These are phyloP conservation scores for Neurospora sp. DNA, from an alignment of 495 filamentous ascomycete species.

Conservation along the genomic window DNA sequence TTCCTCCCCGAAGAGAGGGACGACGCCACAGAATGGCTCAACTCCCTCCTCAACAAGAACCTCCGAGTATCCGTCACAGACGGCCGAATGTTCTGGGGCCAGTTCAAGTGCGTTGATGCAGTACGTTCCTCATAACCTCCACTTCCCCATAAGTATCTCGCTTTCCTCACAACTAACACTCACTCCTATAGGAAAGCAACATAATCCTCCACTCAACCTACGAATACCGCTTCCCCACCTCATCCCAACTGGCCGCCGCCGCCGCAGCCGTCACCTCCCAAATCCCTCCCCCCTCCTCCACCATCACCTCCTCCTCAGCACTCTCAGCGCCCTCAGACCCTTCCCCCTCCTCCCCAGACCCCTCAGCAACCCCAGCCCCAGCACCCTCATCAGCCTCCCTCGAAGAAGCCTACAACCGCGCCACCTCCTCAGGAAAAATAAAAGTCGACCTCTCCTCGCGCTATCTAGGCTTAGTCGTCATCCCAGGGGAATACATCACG, in stretches of 20 bases:
- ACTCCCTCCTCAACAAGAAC: constrained; percentile 51
- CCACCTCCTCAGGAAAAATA: constrained; percentile 19
- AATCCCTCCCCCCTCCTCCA: constrained; percentile 35
- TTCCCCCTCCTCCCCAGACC: neutral
- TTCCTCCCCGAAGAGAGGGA: constrained; percentile 14
- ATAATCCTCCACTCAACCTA: constrained; percentile 74
- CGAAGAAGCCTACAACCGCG: constrained; percentile 16
- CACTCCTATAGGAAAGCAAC: constrained; percentile 43
- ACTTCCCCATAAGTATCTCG: neutral
- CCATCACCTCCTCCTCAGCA: neutral
- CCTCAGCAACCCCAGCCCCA: neutral
- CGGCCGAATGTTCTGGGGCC: constrained; percentile 76
- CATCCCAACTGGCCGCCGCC: neutral
- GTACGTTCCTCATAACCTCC: constrained; percentile 30
- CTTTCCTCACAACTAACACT: neutral
- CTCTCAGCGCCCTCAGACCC: neutral
- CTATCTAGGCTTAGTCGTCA: constrained; percentile 80
- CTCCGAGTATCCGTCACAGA: constrained; percentile 78
- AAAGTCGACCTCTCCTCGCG: constrained; percentile 69
- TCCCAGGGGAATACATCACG: constrained; percentile 75
- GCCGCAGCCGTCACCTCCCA: neutral
- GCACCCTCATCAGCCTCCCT: constrained; percentile 16
- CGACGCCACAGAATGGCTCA: constrained; percentile 32
- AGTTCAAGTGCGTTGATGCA: constrained; percentile 89
- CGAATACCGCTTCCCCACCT: constrained; percentile 34